phyloP scores from a whole-genome alignment of 2,329 filamentous ascomycete species.

The Paraphoma chrysanthemicola region DNA sequence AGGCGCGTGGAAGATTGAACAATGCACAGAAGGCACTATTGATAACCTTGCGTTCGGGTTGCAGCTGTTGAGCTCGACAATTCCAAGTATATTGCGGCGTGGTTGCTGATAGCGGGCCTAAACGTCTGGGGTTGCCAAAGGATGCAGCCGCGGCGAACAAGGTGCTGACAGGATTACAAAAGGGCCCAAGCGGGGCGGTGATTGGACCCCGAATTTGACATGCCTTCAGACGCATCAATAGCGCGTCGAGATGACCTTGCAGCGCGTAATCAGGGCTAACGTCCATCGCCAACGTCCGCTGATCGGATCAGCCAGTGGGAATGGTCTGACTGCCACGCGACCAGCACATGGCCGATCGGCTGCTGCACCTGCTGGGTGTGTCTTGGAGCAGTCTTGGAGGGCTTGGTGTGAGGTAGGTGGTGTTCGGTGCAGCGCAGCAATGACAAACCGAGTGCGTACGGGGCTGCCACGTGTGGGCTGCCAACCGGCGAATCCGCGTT shows the following conservation, averaged over 20 bases:
- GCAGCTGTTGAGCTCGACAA: constrained; percentile 8
- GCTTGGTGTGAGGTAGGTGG: constrained; percentile 3
- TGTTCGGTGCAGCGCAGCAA: not conserved
- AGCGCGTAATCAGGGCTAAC: constrained; percentile 9
- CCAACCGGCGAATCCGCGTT: constrained; percentile 6
- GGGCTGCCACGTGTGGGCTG: not conserved
- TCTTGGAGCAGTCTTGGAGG: constrained; percentile 6
- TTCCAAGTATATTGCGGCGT: constrained; percentile 20
- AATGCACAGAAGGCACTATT: not conserved
- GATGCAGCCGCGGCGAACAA: not conserved
- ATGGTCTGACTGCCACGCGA: constrained; percentile 17
- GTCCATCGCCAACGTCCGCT: not conserved
- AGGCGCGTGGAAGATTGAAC: not conserved
- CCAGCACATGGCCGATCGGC: constrained; percentile 18
- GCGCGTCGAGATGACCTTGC: constrained; percentile 17
- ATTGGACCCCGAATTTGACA: constrained; percentile 8
- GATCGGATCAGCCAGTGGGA: not conserved
- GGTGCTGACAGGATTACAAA: constrained; percentile 1
- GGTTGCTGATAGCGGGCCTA: not conserved
- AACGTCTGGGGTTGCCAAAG: not conserved
- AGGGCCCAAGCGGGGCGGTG: not conserved
- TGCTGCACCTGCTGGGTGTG: constrained; percentile 9
- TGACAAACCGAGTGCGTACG: constrained; percentile 9
- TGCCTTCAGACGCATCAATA: constrained; percentile 7
- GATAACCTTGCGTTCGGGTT: constrained; percentile 2